Conservation (phyloP, 2,329 filamentous ascomycete genomes). For the Cucurbitaria berberidis region DNA sequence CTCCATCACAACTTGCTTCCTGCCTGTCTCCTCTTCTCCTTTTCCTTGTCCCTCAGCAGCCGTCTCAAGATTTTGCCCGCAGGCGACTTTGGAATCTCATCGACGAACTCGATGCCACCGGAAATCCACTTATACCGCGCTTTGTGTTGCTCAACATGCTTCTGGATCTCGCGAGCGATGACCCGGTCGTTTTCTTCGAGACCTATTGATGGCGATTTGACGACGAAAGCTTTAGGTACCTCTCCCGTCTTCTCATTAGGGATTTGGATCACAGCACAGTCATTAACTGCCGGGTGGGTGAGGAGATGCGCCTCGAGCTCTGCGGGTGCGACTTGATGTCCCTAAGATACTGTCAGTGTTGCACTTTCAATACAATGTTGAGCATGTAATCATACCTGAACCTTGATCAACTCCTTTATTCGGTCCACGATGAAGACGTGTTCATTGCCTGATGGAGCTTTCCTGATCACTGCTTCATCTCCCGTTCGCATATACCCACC, state of each 20-base stretch:
- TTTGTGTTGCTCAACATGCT: constrained; percentile 67
- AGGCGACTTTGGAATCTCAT: constrained; percentile 64
- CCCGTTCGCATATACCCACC: constrained; percentile 83
- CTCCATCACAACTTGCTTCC: constrained; percentile 68
- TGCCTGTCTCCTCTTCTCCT: constrained; percentile 66
- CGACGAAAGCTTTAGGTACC: constrained; percentile 68
- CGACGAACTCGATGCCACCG: constrained; percentile 61
- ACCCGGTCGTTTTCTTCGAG: constrained; percentile 59
- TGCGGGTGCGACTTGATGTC: constrained; percentile 81
- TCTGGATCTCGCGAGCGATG: constrained; percentile 59
- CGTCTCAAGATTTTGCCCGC: constrained; percentile 69
- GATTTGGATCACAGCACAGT: constrained; percentile 79
- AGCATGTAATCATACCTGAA: constrained; percentile 62
- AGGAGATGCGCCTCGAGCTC: constrained; percentile 83
- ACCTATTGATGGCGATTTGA: constrained; percentile 61
- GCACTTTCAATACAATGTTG: too few species aligned
- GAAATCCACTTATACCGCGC: constrained; percentile 67
- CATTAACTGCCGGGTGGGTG: constrained; percentile 74
- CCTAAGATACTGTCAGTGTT: constrained; percentile 53
- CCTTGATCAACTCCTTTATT: constrained; percentile 79
- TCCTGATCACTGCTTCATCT: constrained; percentile 70
- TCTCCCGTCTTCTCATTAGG: constrained; percentile 68
- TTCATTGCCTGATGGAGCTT: constrained; percentile 69
- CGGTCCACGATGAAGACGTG: constrained; percentile 87
- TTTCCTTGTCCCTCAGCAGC: constrained; percentile 75